A percentile compares a stretch with the other conserved stretches of the same genome.
Conservation (phyloP, 1,139 yeast genomes). For the Hemisphaericaspora xylanilytica region DNA sequence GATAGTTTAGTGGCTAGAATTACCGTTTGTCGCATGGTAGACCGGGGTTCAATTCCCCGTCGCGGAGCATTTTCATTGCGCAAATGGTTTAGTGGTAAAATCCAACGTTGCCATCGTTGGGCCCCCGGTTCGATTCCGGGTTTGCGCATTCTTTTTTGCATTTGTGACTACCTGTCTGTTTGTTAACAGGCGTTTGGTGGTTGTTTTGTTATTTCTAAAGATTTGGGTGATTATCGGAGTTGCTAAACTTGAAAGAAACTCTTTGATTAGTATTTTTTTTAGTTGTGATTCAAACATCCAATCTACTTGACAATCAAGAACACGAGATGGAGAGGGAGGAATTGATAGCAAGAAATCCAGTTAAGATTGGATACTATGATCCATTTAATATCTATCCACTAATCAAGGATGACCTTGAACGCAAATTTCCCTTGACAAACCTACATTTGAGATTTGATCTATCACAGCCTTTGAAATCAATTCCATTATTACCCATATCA, state of each 20-base stretch:
- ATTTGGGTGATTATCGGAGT: too few relatives aligned
- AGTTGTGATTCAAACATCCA: not conserved
- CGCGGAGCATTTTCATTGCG: constrained; percentile 6
- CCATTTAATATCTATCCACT: constrained; percentile 69
- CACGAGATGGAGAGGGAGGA: constrained; percentile 12
- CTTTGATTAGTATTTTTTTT: too few relatives aligned
- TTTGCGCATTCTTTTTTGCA: constrained; percentile 14
- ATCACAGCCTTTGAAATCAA: constrained; percentile 61
- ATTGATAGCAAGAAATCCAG: constrained; percentile 22
- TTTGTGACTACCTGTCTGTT: too few relatives aligned
- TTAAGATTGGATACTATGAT: constrained; percentile 73
- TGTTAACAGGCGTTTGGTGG: too few relatives aligned
- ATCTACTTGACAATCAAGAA: not conserved
- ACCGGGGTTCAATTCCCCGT: constrained; percentile 2
- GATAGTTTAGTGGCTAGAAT: constrained; percentile 1
- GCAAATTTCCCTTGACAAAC: constrained; percentile 64
- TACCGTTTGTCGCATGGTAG: constrained; percentile 1
- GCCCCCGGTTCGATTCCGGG: constrained; percentile 19
- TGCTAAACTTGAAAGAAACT: too few relatives aligned
- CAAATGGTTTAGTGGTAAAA: constrained; percentile 17
- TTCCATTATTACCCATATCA: constrained; percentile 58
- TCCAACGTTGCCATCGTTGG: constrained; percentile 19
- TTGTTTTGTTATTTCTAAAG: not conserved
- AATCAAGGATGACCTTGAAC: constrained; percentile 50
- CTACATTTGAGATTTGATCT: constrained; percentile 73